These are phyloP conservation scores for Solanum hybrid DNA, from an alignment of 305 asterid species.

Conservation along the genomic window DNA sequence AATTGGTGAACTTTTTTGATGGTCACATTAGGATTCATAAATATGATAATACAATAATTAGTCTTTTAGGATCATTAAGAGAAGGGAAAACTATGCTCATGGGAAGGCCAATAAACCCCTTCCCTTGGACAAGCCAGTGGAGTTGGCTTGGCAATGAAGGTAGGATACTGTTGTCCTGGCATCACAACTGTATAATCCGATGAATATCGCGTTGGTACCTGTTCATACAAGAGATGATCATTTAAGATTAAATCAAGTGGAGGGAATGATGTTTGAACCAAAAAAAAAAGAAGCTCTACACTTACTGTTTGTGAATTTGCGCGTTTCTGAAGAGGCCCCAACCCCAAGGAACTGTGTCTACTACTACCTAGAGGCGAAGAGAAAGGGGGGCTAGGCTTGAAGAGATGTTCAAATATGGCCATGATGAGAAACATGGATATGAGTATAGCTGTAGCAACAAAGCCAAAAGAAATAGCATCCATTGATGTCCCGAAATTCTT, in stretches of 20 bases:
- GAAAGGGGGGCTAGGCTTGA: slow-evolving; percentile 40
- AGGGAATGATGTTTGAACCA: not conserved
- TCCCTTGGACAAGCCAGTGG: slow-evolving; percentile 74
- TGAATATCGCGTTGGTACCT: slow-evolving; percentile 40
- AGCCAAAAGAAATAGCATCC: slow-evolving; percentile 79
- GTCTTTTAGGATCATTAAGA: slow-evolving; percentile 2
- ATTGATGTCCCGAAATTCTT: slow-evolving; percentile 63
- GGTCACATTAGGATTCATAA: not conserved
- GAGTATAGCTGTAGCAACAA: slow-evolving; percentile 82
- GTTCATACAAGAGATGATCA: slow-evolving; percentile 2
- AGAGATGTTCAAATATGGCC: slow-evolving; percentile 84
- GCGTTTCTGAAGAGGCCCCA: slow-evolving; percentile 20
- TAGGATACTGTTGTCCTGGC: slow-evolving; percentile 83
- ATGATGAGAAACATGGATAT: slow-evolving; percentile 77
- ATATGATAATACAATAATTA: not conserved
- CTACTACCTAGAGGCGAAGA: slow-evolving; percentile 19
- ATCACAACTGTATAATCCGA: slow-evolving; percentile 62
- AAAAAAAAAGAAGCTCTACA: not conserved
- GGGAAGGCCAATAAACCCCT: slow-evolving; percentile 53
- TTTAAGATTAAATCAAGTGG: not conserved
- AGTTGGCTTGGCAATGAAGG: slow-evolving; percentile 78
- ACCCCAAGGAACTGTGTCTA: slow-evolving; percentile 9
- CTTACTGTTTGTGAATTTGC: slow-evolving; percentile 21
- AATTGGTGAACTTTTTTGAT: not conserved
- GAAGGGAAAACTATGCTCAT: slow-evolving; percentile 20